A percentile compares a stretch with the other conserved stretches of the same genome.
Evolutionary conservation across 805 yeast species (phyloP).

Genomic region (Teunomyces gatunensis): DNA sequence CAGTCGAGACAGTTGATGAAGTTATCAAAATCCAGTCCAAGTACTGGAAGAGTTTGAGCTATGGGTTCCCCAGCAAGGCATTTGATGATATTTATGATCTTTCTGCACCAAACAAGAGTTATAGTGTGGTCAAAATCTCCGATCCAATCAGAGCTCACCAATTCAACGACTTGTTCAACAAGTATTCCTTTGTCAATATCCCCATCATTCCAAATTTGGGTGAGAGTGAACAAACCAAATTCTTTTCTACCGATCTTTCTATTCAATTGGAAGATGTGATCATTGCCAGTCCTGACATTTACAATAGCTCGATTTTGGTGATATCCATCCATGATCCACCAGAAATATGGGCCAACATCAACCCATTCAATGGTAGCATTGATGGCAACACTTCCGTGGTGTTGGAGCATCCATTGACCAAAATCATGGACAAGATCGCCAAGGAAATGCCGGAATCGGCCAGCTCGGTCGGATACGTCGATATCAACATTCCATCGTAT

Average conservation of each 20-base stretch:
- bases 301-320: conserved; percentile 60
- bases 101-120: conserved; percentile 20
- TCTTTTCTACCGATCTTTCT: conserved; percentile 42
- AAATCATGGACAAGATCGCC: conserved; percentile 56
- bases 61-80: conserved; percentile 50
- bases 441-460: conserved; percentile 32
- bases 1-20: conserved; percentile 76
- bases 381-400: conserved; percentile 71
- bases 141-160: conserved; percentile 79
- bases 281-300: conserved; percentile 68
- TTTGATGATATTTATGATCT: conserved; percentile 42
- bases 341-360: conserved; percentile 84
- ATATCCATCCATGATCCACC: conserved; percentile 87
- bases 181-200: conserved; percentile 59
- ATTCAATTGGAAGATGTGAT: conserved; percentile 59
- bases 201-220: conserved; percentile 49
- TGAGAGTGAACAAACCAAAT: conserved; percentile 12
- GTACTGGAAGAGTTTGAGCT: conserved; percentile 83
- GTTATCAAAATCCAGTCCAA: conserved; percentile 77
- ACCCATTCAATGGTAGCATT: conserved; percentile 75
- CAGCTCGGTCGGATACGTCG: conserved; percentile 67
- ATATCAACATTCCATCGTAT: conserved; percentile 72
- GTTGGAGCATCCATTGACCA: conserved; percentile 64
- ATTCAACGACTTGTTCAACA: conserved; percentile 51
- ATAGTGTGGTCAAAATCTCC: conserved; percentile 50